Evolutionary conservation across 768 basidiomycete genomes (phyloP).

Genomic region (Kwoniella heveanensis): DNA sequence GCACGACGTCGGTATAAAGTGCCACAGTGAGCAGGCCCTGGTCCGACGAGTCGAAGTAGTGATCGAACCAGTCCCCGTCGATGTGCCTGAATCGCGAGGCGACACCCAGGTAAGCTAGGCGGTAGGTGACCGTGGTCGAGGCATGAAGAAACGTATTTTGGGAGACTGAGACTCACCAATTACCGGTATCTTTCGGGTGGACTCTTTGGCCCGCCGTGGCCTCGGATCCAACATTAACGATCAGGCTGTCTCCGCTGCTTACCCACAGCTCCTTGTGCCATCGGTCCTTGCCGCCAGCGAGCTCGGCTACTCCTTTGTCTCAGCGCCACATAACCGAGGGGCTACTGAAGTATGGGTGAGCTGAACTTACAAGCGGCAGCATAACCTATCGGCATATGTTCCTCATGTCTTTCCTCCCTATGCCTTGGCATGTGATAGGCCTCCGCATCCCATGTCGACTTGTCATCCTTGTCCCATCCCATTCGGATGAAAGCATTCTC

Average conservation of each 20-base stretch:
- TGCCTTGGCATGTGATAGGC: slow-evolving; percentile 30
- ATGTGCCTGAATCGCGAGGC: not conserved
- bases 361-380: not conserved
- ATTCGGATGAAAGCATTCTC: slow-evolving; percentile 20
- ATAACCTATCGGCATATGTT: slow-evolving; percentile 7
- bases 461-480: slow-evolving; percentile 24
- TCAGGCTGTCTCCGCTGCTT: not conserved
- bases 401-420: slow-evolving; percentile 18
- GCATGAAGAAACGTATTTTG: not conserved
- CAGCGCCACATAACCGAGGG: not conserved
- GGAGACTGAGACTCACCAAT: not conserved
- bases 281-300: not conserved
- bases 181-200: not conserved
- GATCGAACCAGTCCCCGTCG: not conserved
- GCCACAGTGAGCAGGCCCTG: not conserved
- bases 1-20: not conserved
- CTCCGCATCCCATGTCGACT: slow-evolving; percentile 33
- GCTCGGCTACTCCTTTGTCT: not conserved
- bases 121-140: not conserved
- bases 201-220: not conserved
- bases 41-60: not conserved
- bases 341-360: too few relatives aligned
- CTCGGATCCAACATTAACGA: not conserved
- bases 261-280: slow-evolving; percentile 1
- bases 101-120: not conserved